A percentile compares a stretch with the other conserved stretches of the same genome.
phyloP scores from a whole-genome alignment of 192 early-diverging fungal species.

The Backusella mclennaniae region DNA sequence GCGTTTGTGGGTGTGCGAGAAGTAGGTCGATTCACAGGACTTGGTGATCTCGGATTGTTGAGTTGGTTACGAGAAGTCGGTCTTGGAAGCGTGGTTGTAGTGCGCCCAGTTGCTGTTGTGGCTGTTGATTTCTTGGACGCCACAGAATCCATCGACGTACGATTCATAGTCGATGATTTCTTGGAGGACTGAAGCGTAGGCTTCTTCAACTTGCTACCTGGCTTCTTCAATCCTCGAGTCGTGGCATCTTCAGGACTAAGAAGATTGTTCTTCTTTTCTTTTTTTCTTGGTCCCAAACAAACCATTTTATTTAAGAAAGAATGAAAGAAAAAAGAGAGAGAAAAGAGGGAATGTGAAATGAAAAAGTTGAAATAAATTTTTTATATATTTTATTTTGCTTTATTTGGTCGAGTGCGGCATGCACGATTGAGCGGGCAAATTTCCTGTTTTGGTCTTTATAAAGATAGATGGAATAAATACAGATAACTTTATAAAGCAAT shows the following conservation, averaged over 20 bases:
- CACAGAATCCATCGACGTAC: background rate
- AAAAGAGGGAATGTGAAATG: background rate
- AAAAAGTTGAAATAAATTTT: background rate
- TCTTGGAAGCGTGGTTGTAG: background rate
- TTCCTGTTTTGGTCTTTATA: background rate
- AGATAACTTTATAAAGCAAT: background rate
- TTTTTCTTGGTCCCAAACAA: slow-evolving; percentile 29
- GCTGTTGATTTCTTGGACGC: background rate
- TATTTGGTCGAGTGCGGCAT: background rate
- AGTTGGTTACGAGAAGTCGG: slow-evolving; percentile 12
- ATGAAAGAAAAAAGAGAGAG: slow-evolving; percentile 12
- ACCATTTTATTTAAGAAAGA: slow-evolving; percentile 15
- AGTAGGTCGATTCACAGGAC: slow-evolving; percentile 9
- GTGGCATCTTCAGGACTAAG: slow-evolving; percentile 19
- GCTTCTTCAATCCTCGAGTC: slow-evolving; percentile 15
- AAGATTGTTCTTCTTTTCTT: slow-evolving; percentile 22
- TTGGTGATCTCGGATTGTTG: background rate
- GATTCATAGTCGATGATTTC: background rate
- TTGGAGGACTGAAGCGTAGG: background rate
- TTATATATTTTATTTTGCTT: background rate
- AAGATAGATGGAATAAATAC: background rate
- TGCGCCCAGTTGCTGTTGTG: background rate
- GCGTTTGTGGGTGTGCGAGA: background rate
- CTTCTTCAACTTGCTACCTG: slow-evolving; percentile 7
- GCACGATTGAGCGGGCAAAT: background rate